Conservation (phyloP, 768 basidiomycete genomes). For the Saitozyma sp. region DNA sequence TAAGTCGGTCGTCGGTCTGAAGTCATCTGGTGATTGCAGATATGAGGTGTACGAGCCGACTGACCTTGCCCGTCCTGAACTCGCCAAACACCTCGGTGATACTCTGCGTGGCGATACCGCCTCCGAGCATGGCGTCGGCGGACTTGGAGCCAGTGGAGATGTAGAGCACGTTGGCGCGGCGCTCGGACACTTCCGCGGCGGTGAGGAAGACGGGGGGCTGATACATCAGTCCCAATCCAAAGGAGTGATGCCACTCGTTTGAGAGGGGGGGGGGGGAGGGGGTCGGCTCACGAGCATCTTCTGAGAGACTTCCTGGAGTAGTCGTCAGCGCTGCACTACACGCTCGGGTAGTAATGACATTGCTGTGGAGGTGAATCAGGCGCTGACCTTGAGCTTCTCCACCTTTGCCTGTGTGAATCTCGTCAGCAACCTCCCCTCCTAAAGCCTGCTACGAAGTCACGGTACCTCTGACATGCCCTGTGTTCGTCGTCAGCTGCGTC, state of each 20-base stretch:
- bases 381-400: slow-evolving; percentile 83
- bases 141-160: slow-evolving; percentile 92
- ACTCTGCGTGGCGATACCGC: slow-evolving; percentile 87
- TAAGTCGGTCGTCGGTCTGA: neutral
- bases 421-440: neutral
- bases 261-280: neutral
- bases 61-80: slow-evolving; percentile 75
- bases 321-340: neutral
- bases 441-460: neutral
- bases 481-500: neutral
- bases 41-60: slow-evolving; percentile 1
- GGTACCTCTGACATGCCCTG: slow-evolving; percentile 84
- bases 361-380: too few relatives aligned
- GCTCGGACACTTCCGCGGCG: slow-evolving; percentile 76
- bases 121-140: slow-evolving; percentile 83
- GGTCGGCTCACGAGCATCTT: slow-evolving; percentile 68
- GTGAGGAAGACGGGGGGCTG: slow-evolving; percentile 91
- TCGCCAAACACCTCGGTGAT: slow-evolving; percentile 97
- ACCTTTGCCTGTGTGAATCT: slow-evolving; percentile 67
- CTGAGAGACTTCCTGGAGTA: slow-evolving; percentile 75
- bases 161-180: slow-evolving; percentile 66
- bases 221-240: slow-evolving; percentile 1
- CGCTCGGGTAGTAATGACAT: slow-evolving; percentile 3
- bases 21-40: too few relatives aligned
- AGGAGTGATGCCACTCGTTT: neutral